phyloP scores from a whole-genome alignment of 2,329 filamentous ascomycete genomes.

The Neonectria sp. region DNA sequence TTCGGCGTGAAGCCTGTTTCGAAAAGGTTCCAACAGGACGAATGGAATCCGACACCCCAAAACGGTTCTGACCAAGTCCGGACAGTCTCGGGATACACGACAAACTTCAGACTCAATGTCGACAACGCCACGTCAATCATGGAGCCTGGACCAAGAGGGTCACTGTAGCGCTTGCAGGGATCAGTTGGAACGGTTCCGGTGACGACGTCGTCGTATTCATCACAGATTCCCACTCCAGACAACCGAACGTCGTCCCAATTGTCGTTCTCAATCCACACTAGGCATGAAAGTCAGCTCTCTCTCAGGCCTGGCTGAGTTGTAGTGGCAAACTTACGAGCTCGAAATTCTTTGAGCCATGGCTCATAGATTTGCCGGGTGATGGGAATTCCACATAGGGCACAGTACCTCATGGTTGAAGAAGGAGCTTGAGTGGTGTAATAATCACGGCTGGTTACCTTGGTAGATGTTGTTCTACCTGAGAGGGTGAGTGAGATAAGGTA shows the following conservation, averaged over 20 bases:
- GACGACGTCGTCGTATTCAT: slow-evolving; percentile 5
- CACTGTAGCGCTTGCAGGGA: slow-evolving; percentile 16
- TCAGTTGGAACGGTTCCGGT: slow-evolving; percentile 15
- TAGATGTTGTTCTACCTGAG: not conserved
- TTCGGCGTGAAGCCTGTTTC: not conserved
- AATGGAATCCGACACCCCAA: slow-evolving; percentile 33
- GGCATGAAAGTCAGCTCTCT: not conserved
- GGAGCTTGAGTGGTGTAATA: not conserved
- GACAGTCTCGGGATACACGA: slow-evolving; percentile 14
- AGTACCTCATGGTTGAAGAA: slow-evolving; percentile 18
- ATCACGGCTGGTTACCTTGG: not conserved
- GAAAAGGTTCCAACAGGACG: slow-evolving; percentile 34
- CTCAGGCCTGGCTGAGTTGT: not conserved
- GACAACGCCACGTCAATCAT: slow-evolving; percentile 25
- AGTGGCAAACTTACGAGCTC: slow-evolving; percentile 23
- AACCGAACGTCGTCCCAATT: slow-evolving; percentile 17
- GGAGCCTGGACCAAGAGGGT: slow-evolving; percentile 2
- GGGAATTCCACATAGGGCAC: slow-evolving; percentile 22
- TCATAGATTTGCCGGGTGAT: slow-evolving; percentile 5
- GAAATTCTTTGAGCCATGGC: slow-evolving; percentile 27
- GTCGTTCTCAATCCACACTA: slow-evolving; percentile 29
- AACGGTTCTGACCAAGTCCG: slow-evolving; percentile 8
- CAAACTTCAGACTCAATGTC: not conserved
- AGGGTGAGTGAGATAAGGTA: not conserved
- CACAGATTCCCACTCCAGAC: slow-evolving; percentile 31